These are phyloP conservation scores for Hypoxylon fragiforme DNA, from an alignment of 495 filamentous ascomycete genomes.

Conservation along the genomic window DNA sequence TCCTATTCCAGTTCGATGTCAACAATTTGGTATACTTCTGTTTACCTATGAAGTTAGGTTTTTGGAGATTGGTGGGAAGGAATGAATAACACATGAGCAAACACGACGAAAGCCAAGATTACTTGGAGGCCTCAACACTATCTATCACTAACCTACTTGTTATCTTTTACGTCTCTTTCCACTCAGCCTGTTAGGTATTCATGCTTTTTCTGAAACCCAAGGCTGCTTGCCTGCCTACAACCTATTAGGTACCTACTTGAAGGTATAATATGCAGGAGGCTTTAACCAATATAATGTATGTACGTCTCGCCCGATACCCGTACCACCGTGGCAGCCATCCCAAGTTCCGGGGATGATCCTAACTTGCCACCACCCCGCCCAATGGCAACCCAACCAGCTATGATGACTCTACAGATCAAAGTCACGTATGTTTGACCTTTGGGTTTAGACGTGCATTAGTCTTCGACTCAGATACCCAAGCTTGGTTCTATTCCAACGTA, in stretches of 20 bases:
- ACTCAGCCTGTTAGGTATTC: no score
- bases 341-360: conserved; percentile 30
- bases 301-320: conserved; percentile 15
- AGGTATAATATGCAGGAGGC: no score
- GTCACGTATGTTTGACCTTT: conserved; percentile 32
- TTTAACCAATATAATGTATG: no score
- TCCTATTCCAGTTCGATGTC: conserved; percentile 4
- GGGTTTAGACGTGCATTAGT: conserved; percentile 27
- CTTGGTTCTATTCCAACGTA: conserved; percentile 21
- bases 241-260: no score
- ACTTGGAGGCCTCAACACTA: not conserved
- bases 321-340: conserved; percentile 22
- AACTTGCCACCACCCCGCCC: conserved; percentile 27
- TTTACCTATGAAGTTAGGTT: no score
- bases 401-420: conserved; percentile 13
- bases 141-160: no score
- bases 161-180: no score
- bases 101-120: not conserved
- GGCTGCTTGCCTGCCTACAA: no score
- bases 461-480: conserved; percentile 28
- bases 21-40: not conserved
- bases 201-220: no score
- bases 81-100: not conserved
- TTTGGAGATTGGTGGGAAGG: not conserved
- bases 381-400: conserved; percentile 22